phyloP scores from a whole-genome alignment of 2,329 filamentous ascomycete genomes.

The Boeremia lycopersici region DNA sequence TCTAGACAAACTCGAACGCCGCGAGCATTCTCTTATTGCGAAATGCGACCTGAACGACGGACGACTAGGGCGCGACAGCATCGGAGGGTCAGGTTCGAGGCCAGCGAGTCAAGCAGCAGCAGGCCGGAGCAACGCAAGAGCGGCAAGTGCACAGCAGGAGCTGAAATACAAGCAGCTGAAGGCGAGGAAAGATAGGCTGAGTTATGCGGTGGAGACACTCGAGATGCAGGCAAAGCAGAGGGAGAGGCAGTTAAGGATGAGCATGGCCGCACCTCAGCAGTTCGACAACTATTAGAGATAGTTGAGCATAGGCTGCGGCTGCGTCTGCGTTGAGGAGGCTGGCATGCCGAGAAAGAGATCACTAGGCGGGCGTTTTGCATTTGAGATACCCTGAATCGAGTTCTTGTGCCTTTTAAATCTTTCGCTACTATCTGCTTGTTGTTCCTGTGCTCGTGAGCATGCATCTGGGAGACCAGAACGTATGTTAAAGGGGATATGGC shows the following conservation, averaged over 20 bases:
- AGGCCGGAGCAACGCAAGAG: constrained; percentile 36
- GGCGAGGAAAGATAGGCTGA: constrained; percentile 82
- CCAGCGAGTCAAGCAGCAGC: constrained; percentile 31
- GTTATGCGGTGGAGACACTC: constrained; percentile 84
- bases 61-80: constrained; percentile 55
- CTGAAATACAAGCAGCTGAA: constrained; percentile 69
- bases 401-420: background rate
- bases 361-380: constrained; percentile 30
- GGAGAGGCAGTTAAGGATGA: constrained; percentile 74
- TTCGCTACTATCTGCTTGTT: background rate
- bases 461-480: background rate
- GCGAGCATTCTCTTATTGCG: constrained; percentile 82
- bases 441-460: background rate
- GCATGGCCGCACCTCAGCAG: constrained; percentile 64
- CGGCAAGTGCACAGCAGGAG: constrained; percentile 56
- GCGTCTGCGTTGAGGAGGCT: background rate
- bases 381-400: constrained; percentile 34
- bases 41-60: constrained; percentile 85
- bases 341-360: background rate
- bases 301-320: background rate
- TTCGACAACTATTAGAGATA: constrained; percentile 39
- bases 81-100: constrained; percentile 29
- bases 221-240: constrained; percentile 84
- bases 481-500: too few species aligned
- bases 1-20: constrained; percentile 79